A percentile compares a stretch with the other conserved stretches of the same genome.
phyloP scores from a whole-genome alignment of 306 rosid species.

The Potentilla sterilis region DNA sequence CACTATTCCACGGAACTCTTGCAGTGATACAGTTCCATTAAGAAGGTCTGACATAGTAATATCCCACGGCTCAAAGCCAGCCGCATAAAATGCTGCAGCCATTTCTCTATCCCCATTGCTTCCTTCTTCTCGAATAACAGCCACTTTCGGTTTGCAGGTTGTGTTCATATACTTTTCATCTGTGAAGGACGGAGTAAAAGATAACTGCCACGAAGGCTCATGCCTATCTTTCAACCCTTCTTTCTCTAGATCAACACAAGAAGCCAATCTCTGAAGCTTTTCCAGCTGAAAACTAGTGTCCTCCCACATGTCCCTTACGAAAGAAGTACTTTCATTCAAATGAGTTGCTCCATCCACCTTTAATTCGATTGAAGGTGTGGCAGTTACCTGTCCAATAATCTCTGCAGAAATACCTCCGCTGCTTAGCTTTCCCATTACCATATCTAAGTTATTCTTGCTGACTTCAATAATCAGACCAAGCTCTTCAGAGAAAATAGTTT shows the following conservation, averaged over 20 bases:
- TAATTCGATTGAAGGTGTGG: constrained; percentile 45
- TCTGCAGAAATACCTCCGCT: constrained; percentile 47
- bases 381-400: constrained; percentile 63
- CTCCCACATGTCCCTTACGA: constrained; percentile 82
- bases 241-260: constrained; percentile 74
- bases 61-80: constrained; percentile 93
- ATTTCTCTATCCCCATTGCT: constrained; percentile 94
- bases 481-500: constrained; percentile 78
- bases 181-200: constrained; percentile 70
- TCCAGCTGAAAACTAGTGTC: constrained; percentile 79
- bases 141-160: constrained; percentile 68
- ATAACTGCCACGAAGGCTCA: constrained; percentile 68
- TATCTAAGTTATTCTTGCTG: constrained; percentile 52
- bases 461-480: constrained; percentile 82
- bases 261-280: constrained; percentile 68
- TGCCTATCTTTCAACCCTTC: constrained; percentile 71
- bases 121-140: constrained; percentile 91
- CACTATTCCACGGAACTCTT: constrained; percentile 60
- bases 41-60: constrained; percentile 85
- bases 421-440: constrained; percentile 48
- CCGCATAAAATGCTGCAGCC: constrained; percentile 83
- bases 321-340: constrained; percentile 53
- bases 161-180: constrained; percentile 50
- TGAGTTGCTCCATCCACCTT: constrained; percentile 61
- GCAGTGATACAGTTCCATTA: constrained; percentile 54